Evolutionary conservation across 768 basidiomycete species (phyloP), one percentile per base, ranked within the genome.

Genomic region (Tylopilus balloui): DNA sequence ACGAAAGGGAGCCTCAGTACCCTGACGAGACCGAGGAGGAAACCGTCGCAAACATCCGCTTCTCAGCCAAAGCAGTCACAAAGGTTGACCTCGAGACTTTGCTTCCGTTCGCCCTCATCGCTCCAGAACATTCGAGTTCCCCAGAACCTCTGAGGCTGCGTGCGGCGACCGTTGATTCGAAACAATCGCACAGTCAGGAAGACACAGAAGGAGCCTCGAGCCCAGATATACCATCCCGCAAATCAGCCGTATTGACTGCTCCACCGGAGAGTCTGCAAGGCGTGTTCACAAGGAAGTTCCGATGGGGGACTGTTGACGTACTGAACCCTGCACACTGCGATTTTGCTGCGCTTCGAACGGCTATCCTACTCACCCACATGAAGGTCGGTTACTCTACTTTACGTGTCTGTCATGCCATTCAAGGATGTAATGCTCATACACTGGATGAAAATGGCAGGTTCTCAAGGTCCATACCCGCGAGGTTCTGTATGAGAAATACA

Each of bases 281-380:
- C 42, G 75, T 86, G 47, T 92, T 92, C 63, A 73, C 80, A 28
- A 73, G 92, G 54, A 83, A 79, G 62, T 94, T 86, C 66, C 72
- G 90, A 57, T 95, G 92, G 92, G 93, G 93, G 29, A 86, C 78
- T 38, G 77, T 94, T 51, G 88, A 92, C 66, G 90, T 93, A 47
- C 78, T 93, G 42, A 76, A 90, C 67, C 88, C 91, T 45, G 76
- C 75, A 24, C 92, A 95, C 55, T 92, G 88, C 57, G 93, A 96
- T 68, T 93, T 92, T 65, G 78, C 86, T 32, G 83, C 87, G 53
- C 70, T 96, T 66, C 79, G 89, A 54, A 91, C 89, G 13, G 84
- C 87, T 44, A 79, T 94, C 45, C 68, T 96, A 49, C 86, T 87
- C 17, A 90, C 86, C 32, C 89, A 92, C 69, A 75, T 92, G 67